Percentiles rank a stretch among this genome's conserved stretches.
These are phyloP conservation scores for Lepiota venenata DNA, from an alignment of 768 basidiomycete genomes.

Conservation along the genomic window DNA sequence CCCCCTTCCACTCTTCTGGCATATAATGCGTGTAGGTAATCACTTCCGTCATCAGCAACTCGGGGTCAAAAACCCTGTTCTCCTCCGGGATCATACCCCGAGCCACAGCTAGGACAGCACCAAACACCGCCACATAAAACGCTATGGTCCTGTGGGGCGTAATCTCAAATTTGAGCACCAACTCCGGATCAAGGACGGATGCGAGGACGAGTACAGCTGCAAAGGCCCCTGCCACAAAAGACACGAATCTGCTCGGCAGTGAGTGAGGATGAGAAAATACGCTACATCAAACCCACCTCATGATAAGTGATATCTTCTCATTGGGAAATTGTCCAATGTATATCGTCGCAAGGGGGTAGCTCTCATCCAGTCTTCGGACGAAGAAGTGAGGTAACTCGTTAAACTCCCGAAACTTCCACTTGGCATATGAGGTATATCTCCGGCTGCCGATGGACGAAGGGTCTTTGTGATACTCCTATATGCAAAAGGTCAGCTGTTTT, in stretches of 20 bases:
- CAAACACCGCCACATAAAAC: slow-evolving; percentile 90
- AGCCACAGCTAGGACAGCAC: slow-evolving; percentile 83
- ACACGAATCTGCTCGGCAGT: slow-evolving; percentile 66
- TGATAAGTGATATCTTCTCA: slow-evolving; percentile 83
- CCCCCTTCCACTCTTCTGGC: slow-evolving; percentile 88
- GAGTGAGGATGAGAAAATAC: neutral
- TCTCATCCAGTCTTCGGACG: slow-evolving; percentile 78
- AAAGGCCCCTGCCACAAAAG: slow-evolving; percentile 95
- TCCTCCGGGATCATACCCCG: slow-evolving; percentile 96
- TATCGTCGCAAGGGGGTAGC: slow-evolving; percentile 86
- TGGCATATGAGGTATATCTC: slow-evolving; percentile 90
- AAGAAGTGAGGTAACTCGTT: slow-evolving; percentile 97
- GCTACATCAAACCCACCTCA: slow-evolving; percentile 58
- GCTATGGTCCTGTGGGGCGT: slow-evolving; percentile 89
- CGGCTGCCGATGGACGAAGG: slow-evolving; percentile 93
- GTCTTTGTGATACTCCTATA: slow-evolving; percentile 97
- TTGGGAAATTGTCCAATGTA: slow-evolving; percentile 99
- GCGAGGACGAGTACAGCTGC: slow-evolving; percentile 92
- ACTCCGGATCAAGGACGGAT: slow-evolving; percentile 90
- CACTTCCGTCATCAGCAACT: slow-evolving; percentile 88
- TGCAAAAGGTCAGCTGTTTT: slow-evolving; percentile 10
- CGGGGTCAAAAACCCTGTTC: slow-evolving; percentile 91
- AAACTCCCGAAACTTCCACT: slow-evolving; percentile 99
- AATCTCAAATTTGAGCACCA: slow-evolving; percentile 92
- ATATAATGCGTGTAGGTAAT: slow-evolving; percentile 95